These are phyloP conservation scores for Penicillium psychrosexuale DNA, from an alignment of 2,329 filamentous ascomycete species.

Conservation along the genomic window DNA sequence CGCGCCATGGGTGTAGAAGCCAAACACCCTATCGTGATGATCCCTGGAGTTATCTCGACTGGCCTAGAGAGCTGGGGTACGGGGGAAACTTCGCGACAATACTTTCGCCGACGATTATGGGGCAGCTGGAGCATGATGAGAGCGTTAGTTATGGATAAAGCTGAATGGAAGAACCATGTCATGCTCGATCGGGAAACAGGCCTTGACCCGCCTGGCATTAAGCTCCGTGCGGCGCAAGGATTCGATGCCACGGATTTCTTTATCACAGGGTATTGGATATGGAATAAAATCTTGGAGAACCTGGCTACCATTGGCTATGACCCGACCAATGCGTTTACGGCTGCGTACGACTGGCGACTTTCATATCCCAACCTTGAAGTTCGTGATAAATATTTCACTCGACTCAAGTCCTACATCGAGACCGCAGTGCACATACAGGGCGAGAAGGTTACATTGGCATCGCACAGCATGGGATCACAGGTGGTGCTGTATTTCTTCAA, in stretches of 20 bases:
- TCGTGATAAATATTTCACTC: constrained; percentile 89
- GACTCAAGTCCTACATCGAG: constrained; percentile 87
- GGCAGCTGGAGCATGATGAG: constrained; percentile 99
- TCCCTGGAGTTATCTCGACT: constrained; percentile 95
- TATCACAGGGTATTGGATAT: constrained; percentile 89
- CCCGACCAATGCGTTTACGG: constrained; percentile 67
- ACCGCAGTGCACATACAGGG: constrained; percentile 68
- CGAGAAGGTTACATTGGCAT: constrained; percentile 80
- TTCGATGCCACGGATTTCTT: constrained; percentile 95
- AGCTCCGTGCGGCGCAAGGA: constrained; percentile 87
- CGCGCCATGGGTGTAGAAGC: constrained; percentile 75
- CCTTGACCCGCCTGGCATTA: constrained; percentile 83
- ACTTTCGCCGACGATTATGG: constrained; percentile 93
- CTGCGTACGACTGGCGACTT: constrained; percentile 85
- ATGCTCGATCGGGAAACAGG: constrained; percentile 94
- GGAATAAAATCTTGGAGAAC: constrained; percentile 98
- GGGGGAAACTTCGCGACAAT: constrained; percentile 74
- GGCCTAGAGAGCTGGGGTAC: constrained; percentile 97
- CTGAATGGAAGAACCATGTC: constrained; percentile 91
- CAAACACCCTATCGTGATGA: constrained; percentile 90
- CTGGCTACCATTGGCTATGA: constrained; percentile 94
- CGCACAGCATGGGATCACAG: constrained; percentile 97
- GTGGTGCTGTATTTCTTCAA: constrained; percentile 80
- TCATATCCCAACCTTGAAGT: constrained; percentile 86
- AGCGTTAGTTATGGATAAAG: constrained; percentile 87